These are phyloP conservation scores for Pichia thaimueangensis DNA, from an alignment of 805 yeast genomes.

Conservation along the genomic window DNA sequence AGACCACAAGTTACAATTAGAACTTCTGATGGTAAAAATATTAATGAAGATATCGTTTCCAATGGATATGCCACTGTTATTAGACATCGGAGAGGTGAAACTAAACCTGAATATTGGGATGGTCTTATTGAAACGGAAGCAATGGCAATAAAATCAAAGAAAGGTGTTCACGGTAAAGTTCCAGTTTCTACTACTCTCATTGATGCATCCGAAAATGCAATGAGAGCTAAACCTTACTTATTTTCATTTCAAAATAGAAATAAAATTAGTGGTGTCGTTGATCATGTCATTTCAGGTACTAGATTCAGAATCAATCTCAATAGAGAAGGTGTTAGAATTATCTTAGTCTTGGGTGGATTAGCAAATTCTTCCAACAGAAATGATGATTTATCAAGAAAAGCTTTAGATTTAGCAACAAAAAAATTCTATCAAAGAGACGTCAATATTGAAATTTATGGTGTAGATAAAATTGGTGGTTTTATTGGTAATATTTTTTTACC, in stretches of 20 bases:
- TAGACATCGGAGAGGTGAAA: constrained; percentile 66
- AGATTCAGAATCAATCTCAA: constrained; percentile 64
- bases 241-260: constrained; percentile 63
- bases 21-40: constrained; percentile 44
- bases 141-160: constrained; percentile 46
- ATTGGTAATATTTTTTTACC: constrained; percentile 61
- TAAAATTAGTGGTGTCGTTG: constrained; percentile 63
- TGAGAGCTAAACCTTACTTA: constrained; percentile 69
- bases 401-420: constrained; percentile 46
- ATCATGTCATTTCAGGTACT: constrained; percentile 61
- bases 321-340: constrained; percentile 61
- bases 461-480: constrained; percentile 76
- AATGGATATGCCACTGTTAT: constrained; percentile 74
- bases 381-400: constrained; percentile 38
- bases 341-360: constrained; percentile 73
- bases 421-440: constrained; percentile 68
- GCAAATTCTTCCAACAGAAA: constrained; percentile 35
- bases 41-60: constrained; percentile 53
- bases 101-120: constrained; percentile 74
- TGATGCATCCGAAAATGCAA: constrained; percentile 71
- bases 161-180: constrained; percentile 58
- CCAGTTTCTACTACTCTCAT: constrained; percentile 56
- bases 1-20: constrained; percentile 59
- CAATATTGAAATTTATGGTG: constrained; percentile 57
- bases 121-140: constrained; percentile 63